Conservation (phyloP, 2,329 filamentous ascomycete species). For the Conoideocrella luteorostrata region DNA sequence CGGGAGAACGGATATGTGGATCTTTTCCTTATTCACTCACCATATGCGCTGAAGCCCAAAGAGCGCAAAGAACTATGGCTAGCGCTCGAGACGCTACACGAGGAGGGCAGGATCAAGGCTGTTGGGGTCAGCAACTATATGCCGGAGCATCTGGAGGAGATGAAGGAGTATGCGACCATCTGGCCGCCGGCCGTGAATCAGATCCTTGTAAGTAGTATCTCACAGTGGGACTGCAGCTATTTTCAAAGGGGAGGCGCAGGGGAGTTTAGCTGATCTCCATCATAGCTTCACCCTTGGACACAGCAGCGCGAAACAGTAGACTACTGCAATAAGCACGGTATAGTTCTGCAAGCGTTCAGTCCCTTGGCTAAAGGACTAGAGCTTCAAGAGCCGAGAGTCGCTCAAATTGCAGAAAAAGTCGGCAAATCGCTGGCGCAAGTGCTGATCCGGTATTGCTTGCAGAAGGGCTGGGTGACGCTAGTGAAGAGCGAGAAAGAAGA, state of each 20-base stretch:
- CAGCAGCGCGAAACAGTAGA: constrained; percentile 36
- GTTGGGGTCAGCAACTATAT: constrained; percentile 72
- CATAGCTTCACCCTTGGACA: constrained; percentile 61
- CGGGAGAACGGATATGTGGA: constrained; percentile 56
- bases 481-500: constrained; percentile 57
- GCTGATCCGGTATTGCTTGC: constrained; percentile 59
- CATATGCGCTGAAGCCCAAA: constrained; percentile 43
- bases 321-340: constrained; percentile 70
- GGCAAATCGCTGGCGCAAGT: constrained; percentile 54
- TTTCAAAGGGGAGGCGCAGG: too few relatives aligned
- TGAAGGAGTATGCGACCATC: constrained; percentile 55
- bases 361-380: constrained; percentile 25
- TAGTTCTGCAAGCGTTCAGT: constrained; percentile 37
- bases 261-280: too few relatives aligned
- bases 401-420: constrained; percentile 51
- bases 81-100: constrained; percentile 55
- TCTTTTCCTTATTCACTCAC: constrained; percentile 63
- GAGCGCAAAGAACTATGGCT: constrained; percentile 57
- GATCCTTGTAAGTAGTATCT: constrained; percentile 59
- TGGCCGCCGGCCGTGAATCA: constrained; percentile 68
- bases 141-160: constrained; percentile 59
- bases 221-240: too few relatives aligned
- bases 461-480: constrained; percentile 61
- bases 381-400: constrained; percentile 48
- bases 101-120: constrained; percentile 52